Evolutionary conservation across 257 asterid species (phyloP), one percentile per base, ranked within the genome.

Genomic region (Nemophila menziesii): DNA sequence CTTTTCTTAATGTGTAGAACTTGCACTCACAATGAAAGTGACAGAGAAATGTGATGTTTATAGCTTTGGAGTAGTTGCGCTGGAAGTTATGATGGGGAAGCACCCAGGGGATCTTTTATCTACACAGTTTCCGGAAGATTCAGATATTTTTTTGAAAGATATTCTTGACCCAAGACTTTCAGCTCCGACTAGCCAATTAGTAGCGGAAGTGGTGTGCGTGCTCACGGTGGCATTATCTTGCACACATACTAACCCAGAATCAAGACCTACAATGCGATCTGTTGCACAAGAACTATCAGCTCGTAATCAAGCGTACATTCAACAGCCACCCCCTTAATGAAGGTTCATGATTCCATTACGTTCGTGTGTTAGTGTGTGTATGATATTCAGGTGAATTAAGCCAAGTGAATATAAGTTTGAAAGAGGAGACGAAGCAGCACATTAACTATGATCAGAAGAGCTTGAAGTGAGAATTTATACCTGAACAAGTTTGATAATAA

Each of bases 31-130:
- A 15, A 47, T 47, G 52, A 20, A 23, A 16, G 41, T 27, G 8
- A 47, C 52, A 4, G 52, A 47, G 40, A 47, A 47, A 47, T 47
- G 39, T 16, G 52, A 47, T 47, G 52, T 47, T 11, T 47, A 24
- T 16, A 47, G 52, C 52, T 47, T 47, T 5, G 52, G 40, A 47
- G 52, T 47, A 40, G 52, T 47, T 38, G 40, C 39, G 33, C 17
- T 47, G 40, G 52, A 47, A 9, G 40, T 47, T 15, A 47, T 47
- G 52, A 47, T 47, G 52, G 52, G 40, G 33, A 47, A 23, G 40
- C 52, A 47, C 39, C 52, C 52, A 1, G 40, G 52, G 14, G 39
- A 47, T n/a, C 40, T 47, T 14, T 23, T 47, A 24, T 33, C 13
- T 23, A 16, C 22, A n/a, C n/a, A n/a, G n/a, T n/a, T n/a, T n/a